These are phyloP conservation scores for Sonneratia caseolaris DNA, from an alignment of 345 rosid species.

Conservation along the genomic window DNA sequence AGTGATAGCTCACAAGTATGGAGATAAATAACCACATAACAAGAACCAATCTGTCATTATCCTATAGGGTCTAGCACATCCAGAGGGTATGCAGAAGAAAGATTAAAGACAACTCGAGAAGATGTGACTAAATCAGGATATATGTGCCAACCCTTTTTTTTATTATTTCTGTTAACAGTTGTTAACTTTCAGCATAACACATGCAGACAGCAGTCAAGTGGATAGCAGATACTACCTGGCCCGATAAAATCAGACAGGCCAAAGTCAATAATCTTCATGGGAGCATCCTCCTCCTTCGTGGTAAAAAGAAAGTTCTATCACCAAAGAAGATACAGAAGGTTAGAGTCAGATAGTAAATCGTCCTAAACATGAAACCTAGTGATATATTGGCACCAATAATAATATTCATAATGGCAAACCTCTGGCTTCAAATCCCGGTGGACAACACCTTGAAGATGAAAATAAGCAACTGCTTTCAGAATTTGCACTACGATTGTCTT, in stretches of 20 bases:
- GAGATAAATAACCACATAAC: neutral
- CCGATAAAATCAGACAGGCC: conserved; percentile 76
- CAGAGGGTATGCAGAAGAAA: neutral
- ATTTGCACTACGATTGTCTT: conserved; percentile 67
- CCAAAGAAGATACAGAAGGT: neutral
- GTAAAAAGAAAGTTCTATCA: conserved; percentile 86
- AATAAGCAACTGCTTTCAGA: conserved; percentile 75
- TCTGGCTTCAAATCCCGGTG: conserved; percentile 97
- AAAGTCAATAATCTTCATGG: conserved; percentile 89
- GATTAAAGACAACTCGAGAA: neutral
- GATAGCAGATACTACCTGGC: conserved; percentile 44
- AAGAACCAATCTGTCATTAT: neutral
- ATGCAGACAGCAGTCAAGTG: neutral
- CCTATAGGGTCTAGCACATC: neutral
- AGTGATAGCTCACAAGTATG: neutral
- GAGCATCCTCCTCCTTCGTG: conserved; percentile 62
- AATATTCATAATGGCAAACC: conserved; percentile 31
- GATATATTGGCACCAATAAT: conserved; percentile 2
- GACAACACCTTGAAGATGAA: conserved; percentile 96
- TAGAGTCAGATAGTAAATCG: neutral
- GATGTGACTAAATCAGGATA: neutral
- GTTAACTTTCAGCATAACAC: neutral
- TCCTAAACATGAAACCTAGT: neutral
- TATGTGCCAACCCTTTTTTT: neutral
- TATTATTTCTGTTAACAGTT: too few species aligned